Conservation (phyloP, 306 rosid species). For the Mimosa bimucronata region DNA sequence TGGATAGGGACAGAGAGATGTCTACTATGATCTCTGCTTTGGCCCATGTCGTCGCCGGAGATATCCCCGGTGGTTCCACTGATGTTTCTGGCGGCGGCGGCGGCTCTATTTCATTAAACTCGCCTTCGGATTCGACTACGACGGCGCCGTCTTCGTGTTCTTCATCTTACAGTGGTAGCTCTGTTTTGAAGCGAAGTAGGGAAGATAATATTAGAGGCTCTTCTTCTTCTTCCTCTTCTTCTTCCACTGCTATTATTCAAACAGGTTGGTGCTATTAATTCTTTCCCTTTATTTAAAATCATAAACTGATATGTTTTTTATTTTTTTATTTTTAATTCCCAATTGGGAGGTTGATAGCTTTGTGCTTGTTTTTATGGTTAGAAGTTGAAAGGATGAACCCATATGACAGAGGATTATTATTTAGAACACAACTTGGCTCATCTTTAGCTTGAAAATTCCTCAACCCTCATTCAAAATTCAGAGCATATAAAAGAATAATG, state of each 20-base stretch:
- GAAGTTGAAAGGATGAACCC: background rate
- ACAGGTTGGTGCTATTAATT: conserved; percentile 40
- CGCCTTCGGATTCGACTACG: conserved; percentile 20
- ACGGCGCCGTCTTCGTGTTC: conserved; percentile 27
- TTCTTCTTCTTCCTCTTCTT: background rate
- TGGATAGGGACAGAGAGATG: conserved; percentile 55
- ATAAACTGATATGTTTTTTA: background rate
- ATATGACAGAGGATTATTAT: background rate
- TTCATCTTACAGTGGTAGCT: conserved; percentile 30
- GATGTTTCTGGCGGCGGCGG: background rate
- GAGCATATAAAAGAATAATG: background rate
- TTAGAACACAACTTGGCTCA: background rate
- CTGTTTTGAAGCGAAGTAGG: conserved; percentile 51
- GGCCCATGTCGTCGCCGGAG: conserved; percentile 54
- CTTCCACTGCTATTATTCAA: conserved; percentile 32
- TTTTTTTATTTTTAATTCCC: background rate
- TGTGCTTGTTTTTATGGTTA: background rate
- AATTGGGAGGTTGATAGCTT: background rate
- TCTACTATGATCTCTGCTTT: conserved; percentile 59
- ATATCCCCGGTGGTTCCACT: background rate
- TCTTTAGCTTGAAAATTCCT: background rate
- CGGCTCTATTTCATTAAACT: background rate
- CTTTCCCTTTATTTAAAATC: background rate
- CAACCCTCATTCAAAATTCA: background rate
- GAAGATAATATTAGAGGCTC: conserved; percentile 33